These are phyloP conservation scores for Xylaria curta DNA, from an alignment of 495 filamentous ascomycete genomes.

Conservation along the genomic window DNA sequence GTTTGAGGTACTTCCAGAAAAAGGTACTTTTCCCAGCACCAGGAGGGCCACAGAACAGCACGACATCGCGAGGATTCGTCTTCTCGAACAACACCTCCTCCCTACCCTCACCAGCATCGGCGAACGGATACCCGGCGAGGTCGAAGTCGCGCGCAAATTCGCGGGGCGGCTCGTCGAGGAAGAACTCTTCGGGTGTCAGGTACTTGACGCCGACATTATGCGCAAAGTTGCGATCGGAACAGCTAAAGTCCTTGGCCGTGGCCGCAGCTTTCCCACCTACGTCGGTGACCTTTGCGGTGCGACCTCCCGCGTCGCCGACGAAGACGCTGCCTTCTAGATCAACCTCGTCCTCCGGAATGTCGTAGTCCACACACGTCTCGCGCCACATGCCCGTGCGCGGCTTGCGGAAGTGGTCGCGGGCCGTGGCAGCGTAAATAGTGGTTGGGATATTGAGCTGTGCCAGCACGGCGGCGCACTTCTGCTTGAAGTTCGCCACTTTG, in stretches of 20 bases:
- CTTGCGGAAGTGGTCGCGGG: conserved; percentile 81
- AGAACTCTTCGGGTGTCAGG: conserved; percentile 90
- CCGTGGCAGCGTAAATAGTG: conserved; percentile 84
- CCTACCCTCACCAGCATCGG: conserved; percentile 24
- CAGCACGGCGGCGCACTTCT: conserved; percentile 73
- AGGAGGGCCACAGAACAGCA: conserved; percentile 87
- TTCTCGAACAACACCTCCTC: conserved; percentile 59
- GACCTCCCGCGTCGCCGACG: conserved; percentile 84
- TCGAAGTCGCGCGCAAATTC: conserved; percentile 74
- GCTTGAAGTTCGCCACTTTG: conserved; percentile 77
- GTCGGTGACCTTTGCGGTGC: conserved; percentile 40
- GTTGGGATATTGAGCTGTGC: conserved; percentile 76
- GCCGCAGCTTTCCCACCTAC: conserved; percentile 29
- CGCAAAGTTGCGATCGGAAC: conserved; percentile 85
- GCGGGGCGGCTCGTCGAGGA: conserved; percentile 67
- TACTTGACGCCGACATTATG: conserved; percentile 81
- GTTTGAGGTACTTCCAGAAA: conserved; percentile 78
- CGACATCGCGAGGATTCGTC: conserved; percentile 71
- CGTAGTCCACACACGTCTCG: conserved; percentile 76
- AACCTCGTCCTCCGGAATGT: conserved; percentile 66
- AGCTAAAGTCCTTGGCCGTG: conserved; percentile 65
- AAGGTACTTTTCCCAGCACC: conserved; percentile 92
- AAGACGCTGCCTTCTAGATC: conserved; percentile 77
- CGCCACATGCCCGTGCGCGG: conserved; percentile 90
- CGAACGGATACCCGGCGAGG: conserved; percentile 46